A percentile compares a stretch with the other conserved stretches of the same genome.
Conservation (phyloP, 169 alveolate species). For the Toxoplasma gondii region DNA sequence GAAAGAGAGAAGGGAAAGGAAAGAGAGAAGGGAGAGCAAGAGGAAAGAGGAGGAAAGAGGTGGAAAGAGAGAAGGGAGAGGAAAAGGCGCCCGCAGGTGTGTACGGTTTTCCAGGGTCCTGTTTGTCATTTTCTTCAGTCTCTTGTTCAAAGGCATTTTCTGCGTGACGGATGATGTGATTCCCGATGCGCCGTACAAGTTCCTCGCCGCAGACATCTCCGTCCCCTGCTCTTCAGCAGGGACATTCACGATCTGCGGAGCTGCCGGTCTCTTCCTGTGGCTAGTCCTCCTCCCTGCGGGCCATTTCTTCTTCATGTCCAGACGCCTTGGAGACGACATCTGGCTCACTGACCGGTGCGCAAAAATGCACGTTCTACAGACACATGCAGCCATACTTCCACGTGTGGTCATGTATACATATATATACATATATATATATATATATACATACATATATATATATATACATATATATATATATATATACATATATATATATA, state of each 20-base stretch:
- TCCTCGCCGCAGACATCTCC: conserved; percentile 14
- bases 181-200: neutral
- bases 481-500: no score
- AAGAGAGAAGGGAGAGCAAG: neutral
- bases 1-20: no score
- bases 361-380: neutral
- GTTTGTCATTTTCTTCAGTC: neutral
- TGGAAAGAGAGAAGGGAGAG: neutral
- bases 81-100: no score
- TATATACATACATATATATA: no score
- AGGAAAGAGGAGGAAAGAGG: neutral
- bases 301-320: neutral
- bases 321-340: neutral
- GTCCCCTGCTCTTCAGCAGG: neutral
- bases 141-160: neutral
- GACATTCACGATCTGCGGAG: neutral
- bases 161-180: conserved; percentile 7
- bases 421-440: neutral
- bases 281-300: neutral
- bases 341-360: conserved; percentile 27
- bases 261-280: neutral
- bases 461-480: no score
- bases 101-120: no score
- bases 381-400: neutral
- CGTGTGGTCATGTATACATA: neutral